Conservation (phyloP, 78 protist genomes). For the Planoprotostelium fungivorum region DNA sequence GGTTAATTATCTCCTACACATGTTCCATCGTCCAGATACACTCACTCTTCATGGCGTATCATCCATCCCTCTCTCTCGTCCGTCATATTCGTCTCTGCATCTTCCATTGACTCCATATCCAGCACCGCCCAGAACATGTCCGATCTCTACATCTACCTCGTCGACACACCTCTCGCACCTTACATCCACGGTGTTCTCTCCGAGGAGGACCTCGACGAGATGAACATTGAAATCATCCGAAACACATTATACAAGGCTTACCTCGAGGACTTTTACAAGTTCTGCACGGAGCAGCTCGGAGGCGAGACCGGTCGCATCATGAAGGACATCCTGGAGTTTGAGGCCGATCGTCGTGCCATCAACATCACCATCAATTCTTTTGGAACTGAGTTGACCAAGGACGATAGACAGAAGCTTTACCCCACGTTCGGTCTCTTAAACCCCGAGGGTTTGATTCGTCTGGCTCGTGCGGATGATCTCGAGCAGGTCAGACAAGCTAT, state of each 20-base stretch:
- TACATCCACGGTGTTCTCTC: conserved; percentile 50
- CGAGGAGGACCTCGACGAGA: conserved; percentile 89
- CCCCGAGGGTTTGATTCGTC: conserved; percentile 81
- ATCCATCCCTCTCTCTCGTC: too few species aligned
- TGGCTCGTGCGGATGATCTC: conserved; percentile 77
- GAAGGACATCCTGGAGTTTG: conserved; percentile 84
- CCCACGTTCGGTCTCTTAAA: conserved; percentile 76
- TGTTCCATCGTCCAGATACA: not conserved
- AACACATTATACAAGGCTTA: conserved; percentile 91
- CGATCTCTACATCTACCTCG: not conserved
- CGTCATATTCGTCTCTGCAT: too few species aligned
- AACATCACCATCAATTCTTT: conserved; percentile 92
- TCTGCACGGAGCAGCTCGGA: conserved; percentile 69
- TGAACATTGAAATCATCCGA: conserved; percentile 93
- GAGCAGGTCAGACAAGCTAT: conserved; percentile 74
- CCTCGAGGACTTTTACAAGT: conserved; percentile 94
- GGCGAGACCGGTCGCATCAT: conserved; percentile 82
- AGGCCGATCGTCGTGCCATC: conserved; percentile 96
- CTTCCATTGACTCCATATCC: too few species aligned
- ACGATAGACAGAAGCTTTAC: conserved; percentile 81
- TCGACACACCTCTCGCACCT: conserved; percentile 35
- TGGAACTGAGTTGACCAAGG: conserved; percentile 79
- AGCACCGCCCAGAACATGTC: not conserved
- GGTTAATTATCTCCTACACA: not conserved
- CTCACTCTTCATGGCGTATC: too few species aligned